Evolutionary conservation across 495 filamentous ascomycete species (phyloP), one percentile per base, ranked within the genome.

Genomic region (Choiromyces venosus): DNA sequence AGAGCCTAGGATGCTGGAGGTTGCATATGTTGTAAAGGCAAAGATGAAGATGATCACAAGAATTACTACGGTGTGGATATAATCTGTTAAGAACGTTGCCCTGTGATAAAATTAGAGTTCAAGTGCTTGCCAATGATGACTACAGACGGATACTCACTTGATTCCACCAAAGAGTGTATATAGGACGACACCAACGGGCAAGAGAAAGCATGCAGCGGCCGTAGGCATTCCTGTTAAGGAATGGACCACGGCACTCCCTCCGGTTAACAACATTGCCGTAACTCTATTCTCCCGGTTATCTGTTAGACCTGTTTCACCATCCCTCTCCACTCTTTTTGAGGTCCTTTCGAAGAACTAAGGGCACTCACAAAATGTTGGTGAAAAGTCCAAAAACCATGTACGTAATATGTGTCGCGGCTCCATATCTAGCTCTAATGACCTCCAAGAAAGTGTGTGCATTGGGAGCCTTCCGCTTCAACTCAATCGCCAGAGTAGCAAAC

Each of bases 401-500:
- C 40, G 92, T 90, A 4, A 89, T 77, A 81, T 94, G 92, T 8
- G 89, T 84, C n/a, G 84, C 71, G 25, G 87, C 89, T 71, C 92
- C 86, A 78, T 87, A 89, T 65, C 87, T 83, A 52, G 86, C 86
- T 73, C 85, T 85, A 71, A 92, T 89, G 33, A 91, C 89, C 84
- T 94, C 92, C 37, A 95, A 88, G 83, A 93, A 95, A 4, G 92
- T 95, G 76, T 95, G 92, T 16, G 92, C 92, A 82, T 94, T 94
- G 0, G 92, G 92, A 9, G 92, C 91, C 39, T 90, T 89, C 74
- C 93, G 86, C 84, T 98, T 98, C 44, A 97, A 83, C 82, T 97
- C 94, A 79, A 97, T 97, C 52, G 94, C 94, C 37, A 98, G 85
- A 0, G 93, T 96, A 61, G 94, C 94, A 81, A 98, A 97, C 4